Evolutionary conservation across 139 green algal species (phyloP).

Genomic region (Chlorokybus atmophyticus): DNA sequence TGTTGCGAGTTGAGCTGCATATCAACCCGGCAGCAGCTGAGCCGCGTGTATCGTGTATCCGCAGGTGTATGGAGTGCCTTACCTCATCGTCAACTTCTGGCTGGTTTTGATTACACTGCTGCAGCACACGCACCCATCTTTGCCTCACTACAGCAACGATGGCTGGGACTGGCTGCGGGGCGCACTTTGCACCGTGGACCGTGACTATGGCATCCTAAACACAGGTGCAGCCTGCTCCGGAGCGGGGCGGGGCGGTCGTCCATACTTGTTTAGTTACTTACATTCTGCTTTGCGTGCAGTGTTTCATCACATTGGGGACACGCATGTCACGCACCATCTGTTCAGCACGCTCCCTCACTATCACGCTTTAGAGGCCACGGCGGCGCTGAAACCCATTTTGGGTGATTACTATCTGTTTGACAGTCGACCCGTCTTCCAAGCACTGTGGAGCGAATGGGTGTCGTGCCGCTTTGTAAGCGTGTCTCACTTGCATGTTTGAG

Average conservation of each 20-base stretch:
- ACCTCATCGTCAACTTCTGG: slow-evolving; percentile 79
- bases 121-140: slow-evolving; percentile 71
- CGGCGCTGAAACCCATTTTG: slow-evolving; percentile 32
- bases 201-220: slow-evolving; percentile 52
- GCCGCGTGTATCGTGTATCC: too few species aligned
- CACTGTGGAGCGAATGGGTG: slow-evolving; percentile 16
- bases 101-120: slow-evolving; percentile 70
- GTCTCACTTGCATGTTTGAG: too few species aligned
- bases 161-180: slow-evolving; percentile 86
- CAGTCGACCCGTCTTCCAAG: slow-evolving; percentile 9
- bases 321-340: slow-evolving; percentile 81
- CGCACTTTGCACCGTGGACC: slow-evolving; percentile 73
- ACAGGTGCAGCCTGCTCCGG: too few species aligned
- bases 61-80: slow-evolving; percentile 56
- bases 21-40: slow-evolving; percentile 56
- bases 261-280: background rate
- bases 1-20: too few species aligned
- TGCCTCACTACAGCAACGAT: slow-evolving; percentile 61
- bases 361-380: slow-evolving; percentile 70
- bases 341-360: slow-evolving; percentile 89
- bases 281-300: slow-evolving; percentile 9
- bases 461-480: slow-evolving; percentile 19
- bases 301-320: slow-evolving; percentile 65
- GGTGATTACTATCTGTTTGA: slow-evolving; percentile 19
- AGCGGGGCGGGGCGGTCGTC: too few species aligned